Percentiles rank a stretch among this genome's conserved stretches.
These are phyloP conservation scores for Panicum virgatum DNA, from an alignment of 202 grass and related monocot genomes.

Conservation along the genomic window DNA sequence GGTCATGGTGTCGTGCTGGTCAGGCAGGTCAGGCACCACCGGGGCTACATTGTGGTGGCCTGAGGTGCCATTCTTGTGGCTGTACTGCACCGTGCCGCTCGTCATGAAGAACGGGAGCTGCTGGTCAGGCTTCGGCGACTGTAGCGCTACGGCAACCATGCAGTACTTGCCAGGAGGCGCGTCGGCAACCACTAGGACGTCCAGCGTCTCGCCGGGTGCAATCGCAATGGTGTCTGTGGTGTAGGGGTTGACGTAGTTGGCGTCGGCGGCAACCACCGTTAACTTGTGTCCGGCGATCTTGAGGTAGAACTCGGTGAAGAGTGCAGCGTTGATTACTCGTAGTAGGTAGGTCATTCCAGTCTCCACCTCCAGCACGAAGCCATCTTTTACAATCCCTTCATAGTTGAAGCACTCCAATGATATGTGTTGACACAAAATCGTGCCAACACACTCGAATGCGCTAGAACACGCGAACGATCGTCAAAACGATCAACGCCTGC, in stretches of 20 bases:
- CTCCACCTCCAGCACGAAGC: not conserved
- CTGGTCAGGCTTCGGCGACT: not conserved
- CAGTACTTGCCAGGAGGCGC: not conserved
- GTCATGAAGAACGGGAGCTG: not conserved
- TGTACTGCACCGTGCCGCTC: constrained; percentile 21
- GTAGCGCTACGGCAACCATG: not conserved
- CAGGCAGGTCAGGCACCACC: too few species aligned
- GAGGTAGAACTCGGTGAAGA: not conserved
- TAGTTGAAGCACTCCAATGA: not conserved
- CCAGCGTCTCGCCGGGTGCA: not conserved
- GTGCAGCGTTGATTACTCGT: not conserved
- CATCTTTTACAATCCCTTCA: not conserved
- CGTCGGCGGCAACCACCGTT: not conserved
- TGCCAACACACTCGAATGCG: too few species aligned
- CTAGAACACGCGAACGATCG: too few species aligned
- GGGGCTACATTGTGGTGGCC: too few species aligned
- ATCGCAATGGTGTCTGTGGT: not conserved
- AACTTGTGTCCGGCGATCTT: not conserved
- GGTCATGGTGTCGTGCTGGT: too few species aligned
- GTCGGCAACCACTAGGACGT: not conserved
- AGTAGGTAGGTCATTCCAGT: not conserved
- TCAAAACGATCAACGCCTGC: too few species aligned
- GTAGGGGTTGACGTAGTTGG: not conserved
- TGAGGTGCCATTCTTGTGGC: too few species aligned
- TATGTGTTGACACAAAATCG: too few species aligned